Evolutionary conservation across 148 eudicot genomes (phyloP).

Genomic region (Rhododendron griersonianum): DNA sequence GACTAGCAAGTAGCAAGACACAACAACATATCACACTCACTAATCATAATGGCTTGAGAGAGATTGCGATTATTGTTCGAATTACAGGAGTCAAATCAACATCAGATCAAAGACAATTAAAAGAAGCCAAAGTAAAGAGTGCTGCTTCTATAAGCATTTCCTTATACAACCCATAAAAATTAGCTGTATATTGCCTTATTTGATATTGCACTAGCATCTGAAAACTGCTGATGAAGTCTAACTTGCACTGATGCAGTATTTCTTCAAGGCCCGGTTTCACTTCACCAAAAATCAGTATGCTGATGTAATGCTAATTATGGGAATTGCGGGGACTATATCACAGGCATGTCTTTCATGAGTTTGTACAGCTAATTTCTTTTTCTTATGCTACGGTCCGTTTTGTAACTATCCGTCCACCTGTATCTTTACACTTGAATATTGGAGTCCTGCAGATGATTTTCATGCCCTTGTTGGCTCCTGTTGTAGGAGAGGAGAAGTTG

Average conservation of each 20-base stretch:
- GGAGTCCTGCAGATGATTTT: constrained; percentile 51
- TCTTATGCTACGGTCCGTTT: not conserved
- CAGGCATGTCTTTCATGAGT: constrained; percentile 35
- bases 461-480: constrained; percentile 65
- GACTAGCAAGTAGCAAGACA: not conserved
- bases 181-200: not conserved
- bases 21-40: not conserved
- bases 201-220: not conserved
- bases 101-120: not conserved
- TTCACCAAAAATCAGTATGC: constrained; percentile 76
- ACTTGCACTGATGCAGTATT: constrained; percentile 45
- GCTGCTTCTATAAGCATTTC: not conserved
- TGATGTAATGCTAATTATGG: constrained; percentile 56
- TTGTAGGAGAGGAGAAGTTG: constrained; percentile 60
- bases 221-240: constrained; percentile 4
- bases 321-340: constrained; percentile 56
- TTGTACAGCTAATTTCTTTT: not conserved
- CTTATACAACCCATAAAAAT: not conserved
- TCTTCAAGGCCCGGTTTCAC: constrained; percentile 68
- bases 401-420: not conserved
- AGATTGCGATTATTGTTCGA: not conserved
- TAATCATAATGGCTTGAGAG: not conserved
- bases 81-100: not conserved
- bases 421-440: not conserved
- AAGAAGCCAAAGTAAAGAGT: not conserved